Evolutionary conservation across 176 grass and related monocot species (phyloP), one percentile per base, ranked within the genome.

Genomic region (Thalia dealbata): DNA sequence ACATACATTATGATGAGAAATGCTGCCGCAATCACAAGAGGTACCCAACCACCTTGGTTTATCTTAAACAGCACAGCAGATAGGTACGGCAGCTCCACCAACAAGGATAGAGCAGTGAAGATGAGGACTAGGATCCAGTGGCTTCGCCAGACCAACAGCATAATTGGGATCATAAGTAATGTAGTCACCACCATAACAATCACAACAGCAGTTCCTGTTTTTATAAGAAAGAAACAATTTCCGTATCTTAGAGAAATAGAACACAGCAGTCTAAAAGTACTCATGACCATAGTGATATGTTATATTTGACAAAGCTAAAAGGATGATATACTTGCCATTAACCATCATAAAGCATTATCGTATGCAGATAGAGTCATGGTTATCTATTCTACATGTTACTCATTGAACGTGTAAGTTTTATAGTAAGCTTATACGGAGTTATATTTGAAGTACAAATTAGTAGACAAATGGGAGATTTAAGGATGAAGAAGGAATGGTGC

Each of bases 161-260:
- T 96, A 22, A 96, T 87, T 64, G 84, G 87, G 54, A 88, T 74
- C 85, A 96, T 84, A 16, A 96, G 88, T 38, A 84, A 90, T 60
- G 91, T 90, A 12, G 91, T 96, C 56, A 96, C 86, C 38, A 89
- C 79, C 91, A 96, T 96, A 29, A 91, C 91, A 24, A 91, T 89
- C 72, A 95, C 87, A 52, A 95, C 91, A 10, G 91, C 91, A 75
- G 86, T 95, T 71, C 91, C 91, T 90, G 77, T 73, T 78, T 67
- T 78, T 52, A 78, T 15, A 73, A 9, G 22, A 26, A 61, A 61
- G 29, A 69, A 18, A 75, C 67, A 29, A 64, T 26, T 84, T 28
- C 15, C 16, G 80, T 64, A 73, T 62, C 80, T 61, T 28, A 35
- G 5, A 64, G 42, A 55, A 48, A 58, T 16, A 67, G 9, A 51